Conservation (phyloP, 352 stramenopile genomes). For the Phytophthora pseudosyringae region DNA sequence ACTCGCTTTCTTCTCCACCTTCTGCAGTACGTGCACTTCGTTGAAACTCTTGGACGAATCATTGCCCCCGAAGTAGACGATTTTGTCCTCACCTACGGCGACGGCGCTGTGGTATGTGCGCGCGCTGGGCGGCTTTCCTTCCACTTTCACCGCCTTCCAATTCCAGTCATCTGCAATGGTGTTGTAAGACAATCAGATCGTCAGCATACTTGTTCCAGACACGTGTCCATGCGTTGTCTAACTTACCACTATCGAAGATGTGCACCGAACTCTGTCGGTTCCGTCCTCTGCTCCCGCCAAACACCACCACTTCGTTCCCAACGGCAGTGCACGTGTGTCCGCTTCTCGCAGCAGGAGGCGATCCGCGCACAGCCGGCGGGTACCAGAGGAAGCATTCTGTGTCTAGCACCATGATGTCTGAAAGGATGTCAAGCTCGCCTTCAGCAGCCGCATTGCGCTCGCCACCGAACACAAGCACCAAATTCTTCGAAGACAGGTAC, state of each 20-base stretch:
- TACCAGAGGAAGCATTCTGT: slow-evolving; percentile 96
- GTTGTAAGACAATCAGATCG: neutral
- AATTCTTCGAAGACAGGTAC: slow-evolving; percentile 87
- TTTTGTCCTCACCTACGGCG: slow-evolving; percentile 57
- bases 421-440: slow-evolving; percentile 76
- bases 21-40: slow-evolving; percentile 91
- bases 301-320: slow-evolving; percentile 81
- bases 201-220: slow-evolving; percentile 6
- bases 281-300: slow-evolving; percentile 73
- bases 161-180: slow-evolving; percentile 77
- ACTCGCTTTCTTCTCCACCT: slow-evolving; percentile 29
- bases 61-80: slow-evolving; percentile 95
- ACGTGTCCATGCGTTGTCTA: neutral
- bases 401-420: slow-evolving; percentile 92
- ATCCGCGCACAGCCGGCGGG: slow-evolving; percentile 83
- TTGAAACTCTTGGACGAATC: slow-evolving; percentile 92
- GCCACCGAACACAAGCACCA: slow-evolving; percentile 94
- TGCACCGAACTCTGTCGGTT: slow-evolving; percentile 80
- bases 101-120: slow-evolving; percentile 93
- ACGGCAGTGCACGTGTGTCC: slow-evolving; percentile 81
- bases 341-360: slow-evolving; percentile 63
- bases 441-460: slow-evolving; percentile 71
- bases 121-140: slow-evolving; percentile 86
- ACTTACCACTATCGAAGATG: slow-evolving; percentile 71
- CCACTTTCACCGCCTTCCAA: slow-evolving; percentile 89